Conservation (phyloP, 2,329 filamentous ascomycete species). For the Cladorrhinum sp. region DNA sequence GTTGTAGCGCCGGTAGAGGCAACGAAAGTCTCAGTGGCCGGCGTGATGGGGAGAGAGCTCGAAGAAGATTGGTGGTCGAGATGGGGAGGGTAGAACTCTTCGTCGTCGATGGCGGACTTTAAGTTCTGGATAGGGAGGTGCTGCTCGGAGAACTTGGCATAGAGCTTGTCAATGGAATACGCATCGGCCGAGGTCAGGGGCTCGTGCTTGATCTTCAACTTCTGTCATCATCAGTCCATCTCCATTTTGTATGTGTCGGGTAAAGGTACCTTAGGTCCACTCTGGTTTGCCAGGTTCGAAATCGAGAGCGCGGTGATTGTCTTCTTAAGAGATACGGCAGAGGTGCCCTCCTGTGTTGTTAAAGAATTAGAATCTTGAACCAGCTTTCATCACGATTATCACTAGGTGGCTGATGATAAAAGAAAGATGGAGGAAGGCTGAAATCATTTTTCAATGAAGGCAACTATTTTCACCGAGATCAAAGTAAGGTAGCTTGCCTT, state of each 20-base stretch:
- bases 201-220: slow-evolving; percentile 49
- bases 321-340: slow-evolving; percentile 38
- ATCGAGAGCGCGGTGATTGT: slow-evolving; percentile 47
- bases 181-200: slow-evolving; percentile 36
- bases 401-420: not conserved
- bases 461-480: not conserved
- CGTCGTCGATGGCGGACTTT: slow-evolving; percentile 38
- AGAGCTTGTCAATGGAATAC: slow-evolving; percentile 66
- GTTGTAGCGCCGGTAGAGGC: slow-evolving; percentile 46
- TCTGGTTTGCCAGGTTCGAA: slow-evolving; percentile 56
- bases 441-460: not conserved
- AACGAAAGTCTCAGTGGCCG: slow-evolving; percentile 54
- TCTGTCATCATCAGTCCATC: slow-evolving; percentile 37
- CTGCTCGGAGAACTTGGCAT: slow-evolving; percentile 72
- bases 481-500: slow-evolving; percentile 31
- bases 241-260: not conserved
- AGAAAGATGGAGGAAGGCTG: not conserved
- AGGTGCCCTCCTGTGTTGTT: slow-evolving; percentile 13
- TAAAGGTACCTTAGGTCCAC: slow-evolving; percentile 48
- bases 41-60: slow-evolving; percentile 61
- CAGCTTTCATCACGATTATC: not conserved
- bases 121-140: slow-evolving; percentile 51
- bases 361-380: slow-evolving; percentile 1
- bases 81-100: slow-evolving; percentile 27
- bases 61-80: slow-evolving; percentile 51